These are phyloP conservation scores for Hygrocybe coccinea DNA, from an alignment of 768 basidiomycete species.

Conservation along the genomic window DNA sequence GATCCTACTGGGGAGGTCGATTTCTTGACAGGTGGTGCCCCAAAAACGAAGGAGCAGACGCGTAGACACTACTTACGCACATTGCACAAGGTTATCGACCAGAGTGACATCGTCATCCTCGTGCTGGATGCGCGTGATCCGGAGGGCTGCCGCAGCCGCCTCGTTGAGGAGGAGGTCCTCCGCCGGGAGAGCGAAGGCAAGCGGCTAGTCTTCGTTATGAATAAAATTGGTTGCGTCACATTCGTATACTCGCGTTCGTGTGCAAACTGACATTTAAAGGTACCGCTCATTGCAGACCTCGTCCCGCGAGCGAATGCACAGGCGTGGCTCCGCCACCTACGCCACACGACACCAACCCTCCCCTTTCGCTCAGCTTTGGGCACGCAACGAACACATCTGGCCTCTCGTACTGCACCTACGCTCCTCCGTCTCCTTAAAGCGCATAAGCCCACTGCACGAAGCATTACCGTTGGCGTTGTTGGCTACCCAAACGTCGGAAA, in stretches of 20 bases:
- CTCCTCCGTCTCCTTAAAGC: slow-evolving; percentile 80
- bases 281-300: slow-evolving; percentile 53
- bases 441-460: slow-evolving; percentile 63
- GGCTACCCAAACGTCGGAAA: slow-evolving; percentile 99
- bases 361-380: slow-evolving; percentile 82
- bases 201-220: slow-evolving; percentile 88
- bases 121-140: slow-evolving; percentile 94
- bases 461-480: slow-evolving; percentile 83
- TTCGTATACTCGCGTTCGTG: neutral
- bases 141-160: slow-evolving; percentile 83
- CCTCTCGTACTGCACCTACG: slow-evolving; percentile 68
- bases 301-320: slow-evolving; percentile 85
- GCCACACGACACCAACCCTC: slow-evolving; percentile 87
- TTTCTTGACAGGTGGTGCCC: slow-evolving; percentile 13
- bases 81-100: slow-evolving; percentile 87
- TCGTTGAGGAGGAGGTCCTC: slow-evolving; percentile 92
- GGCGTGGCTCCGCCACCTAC: slow-evolving; percentile 85
- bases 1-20: slow-evolving; percentile 32
- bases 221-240: slow-evolving; percentile 81
- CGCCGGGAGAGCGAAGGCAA: slow-evolving; percentile 85
- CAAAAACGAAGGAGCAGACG: slow-evolving; percentile 63
- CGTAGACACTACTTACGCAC: slow-evolving; percentile 72
- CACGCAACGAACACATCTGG: slow-evolving; percentile 75
- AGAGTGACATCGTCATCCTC: slow-evolving; percentile 85
- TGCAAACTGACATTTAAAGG: neutral